Base-by-base conservation (phyloP, 257 asterid species). In the Gentiana dahurica region DNA sequence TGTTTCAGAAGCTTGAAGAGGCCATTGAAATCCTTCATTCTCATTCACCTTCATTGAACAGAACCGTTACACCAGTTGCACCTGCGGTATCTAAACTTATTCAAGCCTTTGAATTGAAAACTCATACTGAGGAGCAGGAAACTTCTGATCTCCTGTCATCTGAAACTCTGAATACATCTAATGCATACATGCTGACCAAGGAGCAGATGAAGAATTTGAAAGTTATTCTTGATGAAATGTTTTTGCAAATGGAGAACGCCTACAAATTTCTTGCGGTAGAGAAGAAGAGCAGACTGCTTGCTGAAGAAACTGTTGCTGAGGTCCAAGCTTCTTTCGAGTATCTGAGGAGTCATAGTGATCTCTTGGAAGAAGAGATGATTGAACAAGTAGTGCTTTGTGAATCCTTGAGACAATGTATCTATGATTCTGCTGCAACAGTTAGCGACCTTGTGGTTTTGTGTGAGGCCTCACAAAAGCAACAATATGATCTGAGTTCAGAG, bases 31-130 rank as follows among this genome's bases (percentile, higher is more conserved):
- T 53, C 32, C 66, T 90, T 86, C 82, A 75, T 68, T 49, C 65
- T 55, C 76, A 77, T 43, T 71, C 72, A 9, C 71, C 75, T 60
- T 81, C 86, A 59, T 70, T 70, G 70, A 69, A 77, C 57, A 75
- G 63, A 58, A 71, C 60, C 55, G 78, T 71, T 59, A 76, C 79
- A 71, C 65, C 57, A 41, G 82, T 35, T 61, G 61, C 87, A 45
- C 71, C 90, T 67, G 86, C 81, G 74, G 91, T 90, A 59, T 90
- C 95, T 49, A 79, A 69, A 71, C 84, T 90, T 74, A 87, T 87
- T 79, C 89, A 87, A 53, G 86, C 95, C 69, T 91, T 87, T 68
- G 98, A 87, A 83, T 49, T 86, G 48, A 85, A 81, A 63, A 60
- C 49, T 57, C 71, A 73, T 3, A 59, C 64, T 53, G 91, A 84